Evolutionary conservation across 116 monocot species (phyloP).

Genomic region (Papilionanthe hybrid): DNA sequence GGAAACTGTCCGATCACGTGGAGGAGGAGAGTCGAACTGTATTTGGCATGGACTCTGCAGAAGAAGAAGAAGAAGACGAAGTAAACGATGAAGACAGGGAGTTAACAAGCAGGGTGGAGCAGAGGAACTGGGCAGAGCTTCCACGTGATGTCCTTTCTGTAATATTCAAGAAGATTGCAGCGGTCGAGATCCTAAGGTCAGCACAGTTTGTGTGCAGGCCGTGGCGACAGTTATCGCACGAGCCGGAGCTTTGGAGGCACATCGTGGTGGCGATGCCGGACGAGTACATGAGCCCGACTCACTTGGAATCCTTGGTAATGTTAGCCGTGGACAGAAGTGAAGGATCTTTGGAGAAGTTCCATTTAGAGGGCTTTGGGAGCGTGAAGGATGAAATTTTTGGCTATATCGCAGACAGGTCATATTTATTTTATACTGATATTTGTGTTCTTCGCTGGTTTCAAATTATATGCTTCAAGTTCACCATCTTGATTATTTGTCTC

Average conservation of each 20-base stretch:
- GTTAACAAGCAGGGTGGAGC: background rate
- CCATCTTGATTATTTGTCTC: background rate
- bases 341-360: conserved; percentile 21
- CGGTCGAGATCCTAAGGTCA: conserved; percentile 10
- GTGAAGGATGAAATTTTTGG: background rate
- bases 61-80: background rate
- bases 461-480: background rate
- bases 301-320: conserved; percentile 7
- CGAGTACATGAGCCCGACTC: background rate
- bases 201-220: conserved; percentile 30
- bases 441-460: background rate
- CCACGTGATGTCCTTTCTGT: conserved; percentile 25
- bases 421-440: background rate
- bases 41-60: background rate
- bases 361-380: background rate
- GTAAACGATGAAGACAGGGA: no score
- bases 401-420: background rate
- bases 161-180: conserved; percentile 26
- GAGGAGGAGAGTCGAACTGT: background rate
- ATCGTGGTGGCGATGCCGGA: background rate
- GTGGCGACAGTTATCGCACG: conserved; percentile 27
- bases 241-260: conserved; percentile 24
- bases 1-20: background rate
- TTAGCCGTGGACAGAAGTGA: conserved; percentile 18
- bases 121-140: conserved; percentile 38